Evolutionary conservation across 2,329 filamentous ascomycete genomes (phyloP), one percentile per base, ranked within the genome.

Genomic region (Metarhizium humberi): DNA sequence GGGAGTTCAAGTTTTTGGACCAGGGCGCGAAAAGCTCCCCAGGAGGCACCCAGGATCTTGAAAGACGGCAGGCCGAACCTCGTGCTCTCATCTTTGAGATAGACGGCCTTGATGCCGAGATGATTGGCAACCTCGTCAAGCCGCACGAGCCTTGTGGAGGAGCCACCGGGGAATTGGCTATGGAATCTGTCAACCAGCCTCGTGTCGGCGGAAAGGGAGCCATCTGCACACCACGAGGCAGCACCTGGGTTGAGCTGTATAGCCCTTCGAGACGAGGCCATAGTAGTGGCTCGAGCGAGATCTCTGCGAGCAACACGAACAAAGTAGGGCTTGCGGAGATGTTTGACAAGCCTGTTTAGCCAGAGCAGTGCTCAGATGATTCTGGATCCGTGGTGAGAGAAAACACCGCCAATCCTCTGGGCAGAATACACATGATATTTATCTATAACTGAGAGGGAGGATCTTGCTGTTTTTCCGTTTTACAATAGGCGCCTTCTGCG

Each of bases 31-130:
- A 82, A 85, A 3, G 80, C 77, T 0, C 81, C 87, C 87, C 87
- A 92, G 0, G 85, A 88, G 1, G 88, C 88, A 20, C 88, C 89
- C 0, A 92, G 78, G 48, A 92, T 88, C 68, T 94, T 94, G 2
- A 92, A 92, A 0, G 87, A 79, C 0, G 86, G 86, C 2, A 92
- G 74, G 0, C 84, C 84, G 42, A 90, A 81, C 5, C 88, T 79
- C 53, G 71, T 74, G 32, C 80, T 83, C 67, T 92, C 88, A 62
- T 91, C 82, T 64, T 92, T 92, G 59, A 91, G 63, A 42, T 84
- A 76, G 3, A 92, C 73, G 5, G 75, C 71, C 0, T 70, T 69
- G 11, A 89, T 70, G 0, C 79, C 79, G 0, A 90, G 67, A 14
- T 84, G 75, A 2, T 71, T 60, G 0, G 87, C 85, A 1, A 90